Base-by-base conservation (phyloP, 495 filamentous ascomycete species). In the Daldinia decipiens region DNA sequence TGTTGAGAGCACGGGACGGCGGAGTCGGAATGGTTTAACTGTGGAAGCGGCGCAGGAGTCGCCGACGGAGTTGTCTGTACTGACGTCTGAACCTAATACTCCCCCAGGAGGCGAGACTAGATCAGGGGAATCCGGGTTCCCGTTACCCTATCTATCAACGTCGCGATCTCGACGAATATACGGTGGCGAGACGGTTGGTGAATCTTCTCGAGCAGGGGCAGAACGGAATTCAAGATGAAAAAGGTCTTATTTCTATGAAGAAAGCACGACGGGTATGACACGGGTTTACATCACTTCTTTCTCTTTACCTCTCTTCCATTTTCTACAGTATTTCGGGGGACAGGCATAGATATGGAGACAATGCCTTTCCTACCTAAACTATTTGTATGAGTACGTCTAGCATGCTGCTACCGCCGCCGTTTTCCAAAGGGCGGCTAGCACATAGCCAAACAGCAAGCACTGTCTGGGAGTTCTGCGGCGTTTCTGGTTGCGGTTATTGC, bases 171-270 rank as follows among this genome's bases (percentile, higher is more conserved):
- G 58, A 17, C 58, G 32, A 32, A 29, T 65, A 40, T 26, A 38
- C 13, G 26, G 17, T 50, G 36, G 13, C 21, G 62, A 65, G 39
- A 61, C 56, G 13, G 15, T 26, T 15, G 67, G 67, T 8, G 67
- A 70, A 27, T 57, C 67, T 2, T 70, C 67, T 8, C 50, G 13
- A 38, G 13, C 13, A n/a, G 13, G 29, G 59, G 59, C n/a, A 40
- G 50, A 3, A 39, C 17, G 9, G 26, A 24, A 11, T 43, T 47
- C 26, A 19, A 34, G 40, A 15, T 56, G 6, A 39, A 45, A 47
- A 51, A 40, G 26, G 15, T 17, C 17, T 13, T 5, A 40, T 24
- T 31, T 40, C 26, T 40, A 13, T 29, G 26, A 21, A 56, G 61
- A 38, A 26, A 34, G 53, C 38, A 62, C 38, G 51, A 51, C 21